Conservation (phyloP, 148 eudicot species). For the Persicaria maculosa region DNA sequence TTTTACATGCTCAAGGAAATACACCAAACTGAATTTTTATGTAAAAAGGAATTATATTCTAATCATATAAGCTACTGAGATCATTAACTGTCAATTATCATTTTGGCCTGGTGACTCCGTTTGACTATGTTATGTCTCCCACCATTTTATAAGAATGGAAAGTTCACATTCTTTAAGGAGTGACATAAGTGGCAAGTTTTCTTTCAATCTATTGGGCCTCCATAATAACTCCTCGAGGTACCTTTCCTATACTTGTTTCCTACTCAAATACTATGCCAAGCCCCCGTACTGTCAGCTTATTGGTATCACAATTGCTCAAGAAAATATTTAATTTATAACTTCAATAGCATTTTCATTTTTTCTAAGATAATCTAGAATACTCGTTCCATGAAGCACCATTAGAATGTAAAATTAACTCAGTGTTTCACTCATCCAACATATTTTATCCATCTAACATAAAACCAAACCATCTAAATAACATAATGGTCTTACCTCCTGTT, state of each 20-base stretch:
- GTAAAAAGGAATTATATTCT: neutral
- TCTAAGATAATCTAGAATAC: neutral
- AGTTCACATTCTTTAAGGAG: neutral
- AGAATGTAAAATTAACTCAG: neutral
- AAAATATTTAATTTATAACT: too few species aligned
- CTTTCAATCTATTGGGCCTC: neutral
- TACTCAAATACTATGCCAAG: neutral
- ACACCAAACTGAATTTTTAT: neutral
- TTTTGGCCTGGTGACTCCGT: too few species aligned
- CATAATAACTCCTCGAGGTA: neutral
- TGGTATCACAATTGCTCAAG: neutral
- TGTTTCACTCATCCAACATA: neutral
- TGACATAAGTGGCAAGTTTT: neutral
- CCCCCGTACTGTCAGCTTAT: neutral
- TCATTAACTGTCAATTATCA: too few species aligned
- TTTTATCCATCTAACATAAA: neutral
- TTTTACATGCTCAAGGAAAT: neutral
- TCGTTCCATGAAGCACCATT: neutral
- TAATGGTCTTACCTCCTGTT: conserved; percentile 45
- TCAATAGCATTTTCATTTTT: too few species aligned
- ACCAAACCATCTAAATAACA: neutral
- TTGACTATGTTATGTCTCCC: too few species aligned
- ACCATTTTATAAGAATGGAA: neutral
- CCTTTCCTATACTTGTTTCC: neutral
- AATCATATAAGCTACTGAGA: neutral